Evolutionary conservation across 768 basidiomycete genomes (phyloP), one percentile per base, ranked within the genome.

Genomic region (Lactifluus piperatus): DNA sequence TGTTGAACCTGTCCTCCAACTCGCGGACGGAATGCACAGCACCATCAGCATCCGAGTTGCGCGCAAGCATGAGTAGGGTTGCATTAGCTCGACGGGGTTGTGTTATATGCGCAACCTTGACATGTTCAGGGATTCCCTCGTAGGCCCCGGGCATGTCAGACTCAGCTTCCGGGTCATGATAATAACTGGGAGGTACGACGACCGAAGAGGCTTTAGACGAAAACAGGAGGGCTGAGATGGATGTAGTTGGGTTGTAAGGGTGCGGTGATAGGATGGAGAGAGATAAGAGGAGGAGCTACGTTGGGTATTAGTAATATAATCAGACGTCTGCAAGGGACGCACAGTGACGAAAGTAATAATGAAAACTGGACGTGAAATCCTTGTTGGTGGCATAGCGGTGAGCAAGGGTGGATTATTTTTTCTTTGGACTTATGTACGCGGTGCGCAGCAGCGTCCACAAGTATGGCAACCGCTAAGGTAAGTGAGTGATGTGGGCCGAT

Each of bases 1-100:
- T 74, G 72, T 97, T 97, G 75, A 97, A 97, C 41, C 87, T 76
- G 68, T 91, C 86, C 73, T 98, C 95, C 73, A 92, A 72, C 69
- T 87, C 80, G 62, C 79, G 79, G 64, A 93, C 83, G 62, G 84
- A 86, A 39, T 73, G 72, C 54, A 87, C 71, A 45, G 84, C 79
- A 18, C 78, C 77, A n/a, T 77, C 63, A 7, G 85, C 64, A 59
- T 90, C 87, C 32, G 73, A 71, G 67, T 89, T 90, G 43, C 86
- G 77, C 41, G 81, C 85, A 45, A 98, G 81, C 72, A 73, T 72
- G 56, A 73, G 51, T 26, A 73, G 47, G 10, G 70, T 71, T n/a
- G 72, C 72, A 58, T 73, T 73, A 20, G 71, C 71, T 24, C 34
- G 39, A 47, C 14, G 48, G 26, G 1, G 48, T 27, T 10, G 5